Base-by-base conservation (phyloP, 1,284 basidiomycete species). In the Marasmius oreades region DNA sequence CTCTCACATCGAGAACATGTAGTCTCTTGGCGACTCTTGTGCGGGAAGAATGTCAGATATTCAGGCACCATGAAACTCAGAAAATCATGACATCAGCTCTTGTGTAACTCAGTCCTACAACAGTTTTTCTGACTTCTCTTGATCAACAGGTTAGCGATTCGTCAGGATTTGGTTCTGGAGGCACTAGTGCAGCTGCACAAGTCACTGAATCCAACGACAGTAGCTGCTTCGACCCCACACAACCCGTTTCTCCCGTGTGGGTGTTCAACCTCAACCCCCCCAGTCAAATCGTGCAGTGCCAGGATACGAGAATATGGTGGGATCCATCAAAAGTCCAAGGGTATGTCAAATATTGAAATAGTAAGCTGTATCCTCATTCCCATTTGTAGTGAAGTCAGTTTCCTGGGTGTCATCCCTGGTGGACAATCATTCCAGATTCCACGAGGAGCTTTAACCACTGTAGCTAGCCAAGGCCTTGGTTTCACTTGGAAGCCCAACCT, bases 321-420 rank as follows among this genome's bases (percentile, higher is more conserved):
- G 70, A 79, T 56, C 64, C 73, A 2, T 59, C 70, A 3, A 68
- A 65, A 14, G 78, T 84, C 0, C 69, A 81, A 68, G 85, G 86
- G 87, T 88, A 65, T 51, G 76, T 64, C 45, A 12, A 10, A 5
- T 34, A 22, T 42, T 26, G 45, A 10, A 18, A 36, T n/a, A 16
- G 16, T 26, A 14, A 33, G 6, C 26, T n/a, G 11, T 20, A 50
- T 11, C 31, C 47, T 33, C 47, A 50, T 50, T 16, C 3, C 26
- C 37, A 37, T 20, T 22, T 20, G 28, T 33, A 56, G 55, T 28
- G 28, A 47, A 14, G 7, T 31, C 2, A 77, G 69, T 31, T 87
- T 92, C 67, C 74, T 83, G 42, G 89, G 88, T 8, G 74, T 91
- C 43, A 91, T 92, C 33, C 90, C 90, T 1, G 90, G 88, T 1